Conservation (phyloP, 371 early-diverging fungal species). For the Mucor lusitanicus region DNA sequence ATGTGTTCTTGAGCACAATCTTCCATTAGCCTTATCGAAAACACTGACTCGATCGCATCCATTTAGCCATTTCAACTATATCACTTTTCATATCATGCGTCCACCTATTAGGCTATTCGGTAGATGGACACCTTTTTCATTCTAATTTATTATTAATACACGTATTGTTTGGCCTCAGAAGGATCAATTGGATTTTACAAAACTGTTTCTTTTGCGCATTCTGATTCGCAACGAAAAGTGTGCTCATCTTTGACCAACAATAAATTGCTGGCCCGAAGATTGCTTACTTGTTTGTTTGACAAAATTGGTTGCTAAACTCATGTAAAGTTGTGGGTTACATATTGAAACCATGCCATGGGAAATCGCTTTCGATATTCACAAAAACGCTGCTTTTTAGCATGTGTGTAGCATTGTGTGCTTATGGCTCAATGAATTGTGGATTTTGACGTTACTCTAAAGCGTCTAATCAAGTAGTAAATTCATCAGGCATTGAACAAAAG, state of each 20-base stretch:
- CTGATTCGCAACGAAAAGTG: constrained; percentile 21
- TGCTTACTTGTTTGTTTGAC: neutral
- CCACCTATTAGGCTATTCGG: neutral
- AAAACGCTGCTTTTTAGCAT: neutral
- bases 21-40: neutral
- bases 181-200: constrained; percentile 29
- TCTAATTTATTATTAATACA: neutral
- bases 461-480: neutral
- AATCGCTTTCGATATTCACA: neutral
- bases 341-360: neutral
- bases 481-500: neutral
- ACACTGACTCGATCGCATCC: neutral
- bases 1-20: constrained; percentile 3
- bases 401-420: neutral
- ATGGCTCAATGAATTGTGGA: neutral
- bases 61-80: neutral
- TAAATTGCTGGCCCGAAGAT: constrained; percentile 4
- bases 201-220: constrained; percentile 25
- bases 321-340: neutral
- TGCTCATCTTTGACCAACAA: constrained; percentile 31
- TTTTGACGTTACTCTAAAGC: neutral
- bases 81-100: neutral
- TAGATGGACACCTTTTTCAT: neutral
- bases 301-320: neutral
- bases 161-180: constrained; percentile 24